Percentiles rank a stretch among this genome's conserved stretches.
These are phyloP conservation scores for Fusarium pseudocircinatum DNA, from an alignment of 2,329 filamentous ascomycete species.

Conservation along the genomic window DNA sequence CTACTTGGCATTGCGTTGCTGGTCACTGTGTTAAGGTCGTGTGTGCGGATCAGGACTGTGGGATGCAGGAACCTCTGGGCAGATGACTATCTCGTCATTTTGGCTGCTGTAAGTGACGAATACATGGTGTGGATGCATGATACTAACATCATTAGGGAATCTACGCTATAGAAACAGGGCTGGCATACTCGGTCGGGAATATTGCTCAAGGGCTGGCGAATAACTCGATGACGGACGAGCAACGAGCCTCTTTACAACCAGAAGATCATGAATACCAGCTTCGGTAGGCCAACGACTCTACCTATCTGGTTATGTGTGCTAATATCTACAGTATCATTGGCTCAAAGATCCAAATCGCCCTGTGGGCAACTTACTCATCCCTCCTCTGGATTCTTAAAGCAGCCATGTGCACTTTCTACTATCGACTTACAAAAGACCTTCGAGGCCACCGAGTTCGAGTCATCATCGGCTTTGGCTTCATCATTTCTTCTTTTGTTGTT, in stretches of 20 bases:
- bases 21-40: slow-evolving; percentile 61
- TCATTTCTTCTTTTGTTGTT: slow-evolving; percentile 59
- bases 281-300: slow-evolving; percentile 40
- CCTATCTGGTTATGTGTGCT: neutral
- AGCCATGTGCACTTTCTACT: slow-evolving; percentile 66
- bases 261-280: slow-evolving; percentile 55
- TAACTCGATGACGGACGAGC: slow-evolving; percentile 63
- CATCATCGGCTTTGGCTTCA: slow-evolving; percentile 59
- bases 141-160: slow-evolving; percentile 52
- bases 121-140: too few species aligned
- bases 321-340: slow-evolving; percentile 55
- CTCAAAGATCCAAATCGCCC: slow-evolving; percentile 65
- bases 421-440: slow-evolving; percentile 59
- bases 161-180: slow-evolving; percentile 60
- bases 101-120: slow-evolving; percentile 56
- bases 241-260: slow-evolving; percentile 57
- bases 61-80: slow-evolving; percentile 61
- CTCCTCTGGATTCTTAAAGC: slow-evolving; percentile 66
- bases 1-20: slow-evolving; percentile 60
- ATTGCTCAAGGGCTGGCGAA: slow-evolving; percentile 63
- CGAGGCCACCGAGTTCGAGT: slow-evolving; percentile 56
- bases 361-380: slow-evolving; percentile 64
- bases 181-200: slow-evolving; percentile 62
- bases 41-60: slow-evolving; percentile 57
- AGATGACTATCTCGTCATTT: slow-evolving; percentile 69